Evolutionary conservation across 441 rosid genomes (phyloP).

Genomic region (Kokia cookei): DNA sequence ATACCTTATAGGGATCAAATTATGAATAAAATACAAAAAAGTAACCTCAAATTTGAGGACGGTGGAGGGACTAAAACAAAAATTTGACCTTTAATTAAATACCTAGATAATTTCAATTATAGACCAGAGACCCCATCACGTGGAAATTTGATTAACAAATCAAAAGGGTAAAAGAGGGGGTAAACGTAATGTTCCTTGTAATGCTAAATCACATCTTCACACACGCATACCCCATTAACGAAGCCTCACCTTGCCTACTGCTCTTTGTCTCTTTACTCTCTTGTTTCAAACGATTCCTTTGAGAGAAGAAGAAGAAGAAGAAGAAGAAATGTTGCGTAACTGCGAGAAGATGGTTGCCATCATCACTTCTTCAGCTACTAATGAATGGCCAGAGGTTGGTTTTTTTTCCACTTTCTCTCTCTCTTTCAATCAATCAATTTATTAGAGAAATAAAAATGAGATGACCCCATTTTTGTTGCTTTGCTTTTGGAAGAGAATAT

Average conservation of each 20-base stretch:
- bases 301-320: slow-evolving; percentile 6
- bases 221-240: background rate
- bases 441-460: slow-evolving; percentile 28
- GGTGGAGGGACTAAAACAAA: too few relatives aligned
- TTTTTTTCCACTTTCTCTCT: background rate
- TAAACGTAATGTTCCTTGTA: background rate
- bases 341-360: slow-evolving; percentile 29
- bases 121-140: slow-evolving; percentile 28
- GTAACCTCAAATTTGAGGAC: too few relatives aligned
- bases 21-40: too few relatives aligned
- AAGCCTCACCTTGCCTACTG: slow-evolving; percentile 19
- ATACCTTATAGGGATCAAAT: too few relatives aligned
- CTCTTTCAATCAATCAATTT: slow-evolving; percentile 36
- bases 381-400: slow-evolving; percentile 57
- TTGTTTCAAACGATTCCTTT: slow-evolving; percentile 41
- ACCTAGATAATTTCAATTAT: slow-evolving; percentile 8
- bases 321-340: slow-evolving; percentile 29
- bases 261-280: slow-evolving; percentile 39
- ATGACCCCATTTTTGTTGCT: slow-evolving; percentile 55
- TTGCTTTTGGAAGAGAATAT: slow-evolving; percentile 60
- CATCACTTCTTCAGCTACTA: slow-evolving; percentile 39
- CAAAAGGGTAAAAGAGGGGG: background rate
- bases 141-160: slow-evolving; percentile 27
- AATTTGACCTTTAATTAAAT: background rate
- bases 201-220: slow-evolving; percentile 11